phyloP scores from a whole-genome alignment of 352 stramenopile genomes.

The Phytophthora pluvialis region DNA sequence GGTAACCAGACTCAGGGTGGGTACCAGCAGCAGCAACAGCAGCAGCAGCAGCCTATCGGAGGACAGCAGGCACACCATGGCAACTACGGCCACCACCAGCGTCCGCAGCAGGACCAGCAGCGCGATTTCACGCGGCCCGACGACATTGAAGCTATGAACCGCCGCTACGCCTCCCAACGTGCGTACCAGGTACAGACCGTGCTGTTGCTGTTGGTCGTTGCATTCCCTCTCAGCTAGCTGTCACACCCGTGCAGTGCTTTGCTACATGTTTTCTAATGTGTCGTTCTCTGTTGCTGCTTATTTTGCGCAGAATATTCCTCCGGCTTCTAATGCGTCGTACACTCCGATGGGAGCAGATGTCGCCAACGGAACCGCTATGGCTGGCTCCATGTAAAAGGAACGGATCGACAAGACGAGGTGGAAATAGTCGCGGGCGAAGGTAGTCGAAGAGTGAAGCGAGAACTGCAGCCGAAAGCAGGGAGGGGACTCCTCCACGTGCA shows the following conservation, averaged over 20 bases:
- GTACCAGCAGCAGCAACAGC: constrained; percentile 47
- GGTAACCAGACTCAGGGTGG: constrained; percentile 44
- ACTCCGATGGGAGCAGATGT: constrained; percentile 71
- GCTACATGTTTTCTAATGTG: constrained; percentile 1
- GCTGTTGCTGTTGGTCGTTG: constrained; percentile 24
- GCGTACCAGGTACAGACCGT: constrained; percentile 75
- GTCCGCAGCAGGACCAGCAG: constrained; percentile 51
- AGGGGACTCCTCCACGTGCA: constrained; percentile 6
- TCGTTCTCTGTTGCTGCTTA: constrained; percentile 3
- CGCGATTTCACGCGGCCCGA: constrained; percentile 80
- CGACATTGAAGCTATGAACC: constrained; percentile 80
- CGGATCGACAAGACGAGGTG: not conserved
- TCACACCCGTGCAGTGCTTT: constrained; percentile 1
- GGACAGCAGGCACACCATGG: constrained; percentile 49
- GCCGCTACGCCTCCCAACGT: constrained; percentile 76
- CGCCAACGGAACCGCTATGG: constrained; percentile 79
- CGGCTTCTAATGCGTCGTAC: constrained; percentile 65
- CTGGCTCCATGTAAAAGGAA: constrained; percentile 61
- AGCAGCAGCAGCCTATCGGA: constrained; percentile 30
- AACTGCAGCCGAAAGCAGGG: constrained; percentile 11
- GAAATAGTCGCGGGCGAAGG: constrained; percentile 15
- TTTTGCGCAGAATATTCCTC: constrained; percentile 65
- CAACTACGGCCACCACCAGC: constrained; percentile 37
- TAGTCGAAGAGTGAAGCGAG: constrained; percentile 14
- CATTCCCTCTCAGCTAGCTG: constrained; percentile 1